phyloP scores from a whole-genome alignment of 192 early-diverging fungal genomes.

The Hyaloraphidium curvatum region DNA sequence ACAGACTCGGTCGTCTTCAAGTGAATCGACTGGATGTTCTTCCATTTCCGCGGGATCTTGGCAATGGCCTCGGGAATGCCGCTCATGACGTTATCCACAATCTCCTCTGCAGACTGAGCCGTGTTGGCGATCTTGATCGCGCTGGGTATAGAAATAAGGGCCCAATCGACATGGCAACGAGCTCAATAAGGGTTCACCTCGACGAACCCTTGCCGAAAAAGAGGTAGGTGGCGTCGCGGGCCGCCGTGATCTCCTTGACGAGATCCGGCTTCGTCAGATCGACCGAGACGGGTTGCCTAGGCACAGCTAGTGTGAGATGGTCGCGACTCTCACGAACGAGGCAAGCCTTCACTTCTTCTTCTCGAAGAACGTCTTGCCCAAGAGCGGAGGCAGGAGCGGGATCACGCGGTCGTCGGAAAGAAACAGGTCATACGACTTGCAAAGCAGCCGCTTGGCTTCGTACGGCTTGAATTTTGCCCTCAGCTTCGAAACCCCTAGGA shows the following conservation, averaged over 20 bases:
- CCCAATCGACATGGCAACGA: slow-evolving; percentile 13
- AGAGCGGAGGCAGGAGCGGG: slow-evolving; percentile 43
- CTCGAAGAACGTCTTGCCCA: slow-evolving; percentile 69
- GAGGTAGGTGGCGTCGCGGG: slow-evolving; percentile 41
- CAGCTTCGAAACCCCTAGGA: slow-evolving; percentile 59
- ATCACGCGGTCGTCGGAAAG: slow-evolving; percentile 70
- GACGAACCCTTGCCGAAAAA: slow-evolving; percentile 34
- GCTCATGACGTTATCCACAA: slow-evolving; percentile 57
- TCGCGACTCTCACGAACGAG: slow-evolving; percentile 8
- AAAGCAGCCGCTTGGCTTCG: slow-evolving; percentile 59
- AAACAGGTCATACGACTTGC: slow-evolving; percentile 64
- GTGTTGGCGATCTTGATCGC: slow-evolving; percentile 56
- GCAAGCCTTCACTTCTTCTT: slow-evolving; percentile 52
- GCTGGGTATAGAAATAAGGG: slow-evolving; percentile 19
- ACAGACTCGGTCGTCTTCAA: slow-evolving; percentile 66
- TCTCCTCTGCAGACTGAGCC: slow-evolving; percentile 26
- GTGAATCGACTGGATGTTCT: slow-evolving; percentile 63
- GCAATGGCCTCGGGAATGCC: slow-evolving; percentile 37
- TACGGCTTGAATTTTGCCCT: slow-evolving; percentile 57
- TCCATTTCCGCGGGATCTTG: slow-evolving; percentile 53
- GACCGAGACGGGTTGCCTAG: slow-evolving; percentile 51
- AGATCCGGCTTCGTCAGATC: slow-evolving; percentile 38
- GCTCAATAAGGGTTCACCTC: slow-evolving; percentile 31
- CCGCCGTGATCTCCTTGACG: slow-evolving; percentile 35
- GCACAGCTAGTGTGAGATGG: slow-evolving; percentile 6